Percentiles rank a stretch among this genome's conserved stretches.
Evolutionary conservation across 2,329 filamentous ascomycete genomes (phyloP).

Genomic region (Pseudonectria buxi): DNA sequence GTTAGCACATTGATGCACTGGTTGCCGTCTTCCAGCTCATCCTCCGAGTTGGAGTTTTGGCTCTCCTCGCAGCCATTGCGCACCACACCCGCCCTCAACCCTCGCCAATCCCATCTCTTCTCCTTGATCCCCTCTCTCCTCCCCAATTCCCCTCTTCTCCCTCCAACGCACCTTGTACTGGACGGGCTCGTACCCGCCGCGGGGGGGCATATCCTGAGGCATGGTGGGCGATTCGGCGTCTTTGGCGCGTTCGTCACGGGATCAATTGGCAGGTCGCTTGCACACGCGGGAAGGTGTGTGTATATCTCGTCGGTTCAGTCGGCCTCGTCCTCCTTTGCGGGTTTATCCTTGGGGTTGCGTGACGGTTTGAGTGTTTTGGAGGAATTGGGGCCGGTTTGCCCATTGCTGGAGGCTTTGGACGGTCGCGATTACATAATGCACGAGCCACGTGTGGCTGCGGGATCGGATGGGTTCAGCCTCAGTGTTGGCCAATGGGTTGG

Average conservation of each 20-base stretch:
- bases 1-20: slow-evolving; percentile 6
- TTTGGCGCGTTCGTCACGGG: too few relatives aligned
- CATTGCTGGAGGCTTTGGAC: too few relatives aligned
- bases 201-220: slow-evolving; percentile 96
- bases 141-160: neutral
- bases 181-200: slow-evolving; percentile 89
- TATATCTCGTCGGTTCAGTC: too few relatives aligned
- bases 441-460: too few relatives aligned
- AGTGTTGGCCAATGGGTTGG: too few relatives aligned
- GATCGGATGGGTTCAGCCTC: neutral
- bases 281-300: slow-evolving; percentile 3
- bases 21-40: neutral
- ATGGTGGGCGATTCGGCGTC: slow-evolving; percentile 48
- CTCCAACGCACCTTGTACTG: slow-evolving; percentile 77
- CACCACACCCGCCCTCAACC: too few relatives aligned
- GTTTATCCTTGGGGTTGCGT: too few relatives aligned
- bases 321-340: neutral
- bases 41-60: neutral
- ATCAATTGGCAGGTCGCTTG: slow-evolving; percentile 2
- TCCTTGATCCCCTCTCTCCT: neutral
- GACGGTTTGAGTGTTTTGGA: neutral
- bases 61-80: too few relatives aligned
- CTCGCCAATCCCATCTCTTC: neutral
- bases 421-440: neutral
- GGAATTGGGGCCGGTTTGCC: too few relatives aligned